A percentile compares a stretch with the other conserved stretches of the same genome.
These are phyloP conservation scores for Stephanocyclus meneghinianus DNA, from an alignment of 352 stramenopile species.

Conservation along the genomic window DNA sequence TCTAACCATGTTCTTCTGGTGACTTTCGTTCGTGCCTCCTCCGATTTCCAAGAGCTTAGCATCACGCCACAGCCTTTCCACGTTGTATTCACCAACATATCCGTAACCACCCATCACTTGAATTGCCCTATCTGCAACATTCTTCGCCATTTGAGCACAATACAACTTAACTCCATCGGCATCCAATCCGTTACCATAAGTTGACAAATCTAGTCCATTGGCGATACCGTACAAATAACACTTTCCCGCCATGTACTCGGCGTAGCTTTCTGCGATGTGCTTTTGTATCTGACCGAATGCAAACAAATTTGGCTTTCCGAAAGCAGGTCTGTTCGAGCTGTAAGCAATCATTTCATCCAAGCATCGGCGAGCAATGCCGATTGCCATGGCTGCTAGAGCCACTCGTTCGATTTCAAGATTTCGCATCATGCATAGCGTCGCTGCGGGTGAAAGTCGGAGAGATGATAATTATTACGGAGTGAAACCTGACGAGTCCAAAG, in stretches of 20 bases:
- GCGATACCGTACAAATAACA: conserved; percentile 96
- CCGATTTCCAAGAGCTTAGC: conserved; percentile 99
- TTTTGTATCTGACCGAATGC: conserved; percentile 93
- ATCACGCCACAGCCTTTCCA: conserved; percentile 95
- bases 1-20: conserved; percentile 97
- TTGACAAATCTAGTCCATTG: conserved; percentile 92
- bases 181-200: conserved; percentile 93
- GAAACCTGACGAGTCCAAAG: background rate
- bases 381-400: conserved; percentile 92
- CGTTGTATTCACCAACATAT: conserved; percentile 98
- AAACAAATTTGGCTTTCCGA: conserved; percentile 90
- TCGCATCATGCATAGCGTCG: conserved; percentile 88
- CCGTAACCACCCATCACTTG: conserved; percentile 96
- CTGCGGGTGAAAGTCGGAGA: conserved; percentile 17
- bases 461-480: background rate
- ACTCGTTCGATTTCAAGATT: conserved; percentile 99
- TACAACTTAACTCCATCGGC: conserved; percentile 97
- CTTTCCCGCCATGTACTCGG: conserved; percentile 94
- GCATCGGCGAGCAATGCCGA: conserved; percentile 93
- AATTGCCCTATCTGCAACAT: conserved; percentile 96
- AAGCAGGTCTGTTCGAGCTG: conserved; percentile 90
- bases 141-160: conserved; percentile 96
- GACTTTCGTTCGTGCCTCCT: conserved; percentile 97
- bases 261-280: conserved; percentile 97
- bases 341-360: conserved; percentile 98